Base-by-base conservation (phyloP, 2,329 filamentous ascomycete genomes). In the Penicillium psychrosexuale region DNA sequence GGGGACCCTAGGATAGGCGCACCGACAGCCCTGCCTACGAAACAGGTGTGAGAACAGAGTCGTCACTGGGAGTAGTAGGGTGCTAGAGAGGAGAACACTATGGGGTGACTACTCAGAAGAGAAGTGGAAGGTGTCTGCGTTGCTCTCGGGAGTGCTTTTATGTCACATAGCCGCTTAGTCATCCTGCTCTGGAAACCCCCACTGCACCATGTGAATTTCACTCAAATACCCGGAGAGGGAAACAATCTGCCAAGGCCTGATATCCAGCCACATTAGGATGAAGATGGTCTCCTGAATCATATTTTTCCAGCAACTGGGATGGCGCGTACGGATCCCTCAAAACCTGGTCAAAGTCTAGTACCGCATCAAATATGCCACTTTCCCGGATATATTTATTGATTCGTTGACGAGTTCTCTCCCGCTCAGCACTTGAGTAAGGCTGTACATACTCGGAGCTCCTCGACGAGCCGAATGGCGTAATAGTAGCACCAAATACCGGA, bases 241-340 rank as follows among this genome's bases (percentile, higher is more conserved):
- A 86, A 48, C 70, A 68, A 54, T 83, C 76, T 1, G 84, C 85
- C 64, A 89, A 72, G 1, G 77, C 76, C 66, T 83, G 78, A 67
- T 86, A 89, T 0, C 84, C 85, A 2, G 66, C 73, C 0, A 78
- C 78, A 66, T 81, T 86, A 0, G 83, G 82, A 74, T 89, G 86
- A 64, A 89, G 66, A 66, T 84, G 85, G 69, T 89, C 86, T 0
- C 86, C 86, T 0, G 80, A 79, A 61, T 88, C 80, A 60, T 78
- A 86, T 55, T 76, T 64, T 12, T 68, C 65, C 22, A 74, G 75
- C 66, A 89, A 63, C 63, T 78, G 74, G n/a, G 75, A 78, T 19
- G 72, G 70, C 28, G 78, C 75, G 4, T 70, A 70, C 13, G 78
- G 75, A 66, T 87, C 78, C 11, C 80, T 77, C 34, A 88, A 61